Evolutionary conservation across 2,329 filamentous ascomycete species (phyloP).

Genomic region (Colletotrichum chrysophilum): DNA sequence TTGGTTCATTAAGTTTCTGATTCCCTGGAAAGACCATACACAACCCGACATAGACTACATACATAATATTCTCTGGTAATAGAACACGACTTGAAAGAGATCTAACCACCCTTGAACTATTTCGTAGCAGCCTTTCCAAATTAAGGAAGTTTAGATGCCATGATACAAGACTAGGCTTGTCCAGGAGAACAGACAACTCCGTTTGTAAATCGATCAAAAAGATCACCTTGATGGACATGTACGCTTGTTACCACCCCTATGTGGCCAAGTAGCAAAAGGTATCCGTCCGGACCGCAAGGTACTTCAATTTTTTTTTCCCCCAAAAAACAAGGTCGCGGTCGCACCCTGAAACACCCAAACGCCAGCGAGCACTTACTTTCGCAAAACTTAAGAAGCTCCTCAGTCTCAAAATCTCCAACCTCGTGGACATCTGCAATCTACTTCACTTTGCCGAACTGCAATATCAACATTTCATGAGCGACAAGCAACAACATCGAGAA

Average conservation of each 20-base stretch:
- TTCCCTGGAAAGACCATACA: background rate
- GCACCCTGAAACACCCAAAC: background rate
- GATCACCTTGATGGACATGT: background rate
- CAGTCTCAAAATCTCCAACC: background rate
- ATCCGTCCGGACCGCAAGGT: background rate
- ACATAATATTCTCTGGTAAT: background rate
- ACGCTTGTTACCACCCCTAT: background rate
- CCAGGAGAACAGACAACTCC: background rate
- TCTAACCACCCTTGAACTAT: background rate
- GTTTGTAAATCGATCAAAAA: background rate
- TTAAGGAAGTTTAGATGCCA: background rate
- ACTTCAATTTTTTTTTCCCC: background rate
- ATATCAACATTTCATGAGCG: background rate
- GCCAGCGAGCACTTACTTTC: background rate
- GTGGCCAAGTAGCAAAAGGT: background rate
- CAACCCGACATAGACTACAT: background rate
- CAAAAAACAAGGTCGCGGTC: background rate
- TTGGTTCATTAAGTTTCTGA: background rate
- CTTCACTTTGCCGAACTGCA: background rate
- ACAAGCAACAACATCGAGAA: rapidly evolving
- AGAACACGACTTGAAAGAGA: background rate
- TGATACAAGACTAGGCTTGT: background rate
- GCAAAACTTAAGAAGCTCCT: background rate
- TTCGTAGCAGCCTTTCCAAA: background rate
- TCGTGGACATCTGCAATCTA: background rate